These are phyloP conservation scores for Ustilago hordei DNA, from an alignment of 1,284 basidiomycete genomes.

Conservation along the genomic window DNA sequence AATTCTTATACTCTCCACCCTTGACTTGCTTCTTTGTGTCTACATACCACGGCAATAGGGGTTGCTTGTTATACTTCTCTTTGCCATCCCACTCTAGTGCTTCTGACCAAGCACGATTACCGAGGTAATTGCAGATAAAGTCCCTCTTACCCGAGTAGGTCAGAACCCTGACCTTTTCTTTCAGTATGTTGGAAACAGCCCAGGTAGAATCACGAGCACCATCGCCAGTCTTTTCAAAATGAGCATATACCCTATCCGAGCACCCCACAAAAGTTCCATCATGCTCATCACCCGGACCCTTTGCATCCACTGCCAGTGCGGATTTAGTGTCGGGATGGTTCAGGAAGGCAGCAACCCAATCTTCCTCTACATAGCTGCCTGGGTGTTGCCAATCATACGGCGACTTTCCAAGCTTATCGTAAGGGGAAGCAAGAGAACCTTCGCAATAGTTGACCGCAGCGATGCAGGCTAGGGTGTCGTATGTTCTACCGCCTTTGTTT, in stretches of 20 bases:
- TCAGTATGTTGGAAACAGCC: constrained; percentile 59
- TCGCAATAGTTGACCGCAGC: constrained; percentile 61
- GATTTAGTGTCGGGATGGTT: constrained; percentile 53
- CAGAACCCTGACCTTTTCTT: constrained; percentile 56
- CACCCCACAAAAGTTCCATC: constrained; percentile 66
- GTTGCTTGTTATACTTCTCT: constrained; percentile 48
- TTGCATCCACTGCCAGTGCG: constrained; percentile 60
- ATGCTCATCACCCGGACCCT: constrained; percentile 61
- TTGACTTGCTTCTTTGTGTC: constrained; percentile 8
- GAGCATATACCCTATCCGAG: constrained; percentile 60
- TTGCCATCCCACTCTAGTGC: constrained; percentile 58
- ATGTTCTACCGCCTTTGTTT: constrained; percentile 34
- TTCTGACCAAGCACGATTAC: constrained; percentile 60
- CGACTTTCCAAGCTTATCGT: constrained; percentile 54
- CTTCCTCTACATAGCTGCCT: constrained; percentile 61
- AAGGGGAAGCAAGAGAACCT: constrained; percentile 53
- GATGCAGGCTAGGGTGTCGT: constrained; percentile 58
- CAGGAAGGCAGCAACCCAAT: constrained; percentile 62
- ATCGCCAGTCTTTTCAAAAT: constrained; percentile 66
- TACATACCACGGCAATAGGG: constrained; percentile 55
- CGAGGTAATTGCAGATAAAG: constrained; percentile 68
- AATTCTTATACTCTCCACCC: constrained; percentile 55
- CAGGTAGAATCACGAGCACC: constrained; percentile 63
- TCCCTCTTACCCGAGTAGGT: constrained; percentile 61
- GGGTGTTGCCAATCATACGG: constrained; percentile 64